Evolutionary conservation across 2,329 filamentous ascomycete species (phyloP).

Genomic region (Trichoderma sp.): DNA sequence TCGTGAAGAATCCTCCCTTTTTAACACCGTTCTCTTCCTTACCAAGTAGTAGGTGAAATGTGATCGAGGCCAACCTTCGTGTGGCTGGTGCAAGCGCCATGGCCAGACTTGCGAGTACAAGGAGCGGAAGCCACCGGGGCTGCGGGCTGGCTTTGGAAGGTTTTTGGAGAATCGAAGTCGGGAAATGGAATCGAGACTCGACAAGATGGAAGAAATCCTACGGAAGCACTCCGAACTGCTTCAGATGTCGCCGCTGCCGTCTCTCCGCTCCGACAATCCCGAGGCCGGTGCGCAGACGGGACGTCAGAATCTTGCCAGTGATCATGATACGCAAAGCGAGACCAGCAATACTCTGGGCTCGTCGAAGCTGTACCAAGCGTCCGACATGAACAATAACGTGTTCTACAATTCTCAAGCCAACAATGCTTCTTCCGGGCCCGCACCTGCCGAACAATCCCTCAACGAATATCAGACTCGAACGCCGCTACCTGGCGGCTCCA

Average conservation of each 20-base stretch:
- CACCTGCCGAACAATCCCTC: constrained; percentile 4
- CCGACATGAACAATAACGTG: constrained; percentile 58
- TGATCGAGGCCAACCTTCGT: constrained; percentile 73
- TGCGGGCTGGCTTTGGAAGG: constrained; percentile 69
- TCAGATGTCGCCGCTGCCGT: constrained; percentile 52
- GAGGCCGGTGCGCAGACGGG: constrained; percentile 52
- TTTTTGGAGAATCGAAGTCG: constrained; percentile 67
- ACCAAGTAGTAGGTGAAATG: constrained; percentile 63
- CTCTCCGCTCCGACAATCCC: constrained; percentile 39
- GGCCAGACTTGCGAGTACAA: constrained; percentile 67
- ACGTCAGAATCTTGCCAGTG: constrained; percentile 55
- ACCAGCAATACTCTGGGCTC: constrained; percentile 51
- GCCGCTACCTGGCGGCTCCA: constrained; percentile 4
- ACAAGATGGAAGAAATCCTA: constrained; percentile 68
- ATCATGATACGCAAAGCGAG: constrained; percentile 60
- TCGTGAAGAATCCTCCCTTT: neutral
- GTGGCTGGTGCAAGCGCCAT: constrained; percentile 69
- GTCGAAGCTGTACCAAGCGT: constrained; percentile 53
- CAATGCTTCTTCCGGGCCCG: neutral
- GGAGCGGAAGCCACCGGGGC: constrained; percentile 67
- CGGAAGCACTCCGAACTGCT: constrained; percentile 68
- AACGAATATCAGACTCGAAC: constrained; percentile 10
- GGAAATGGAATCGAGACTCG: constrained; percentile 44
- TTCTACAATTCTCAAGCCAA: constrained; percentile 37
- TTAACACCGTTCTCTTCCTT: constrained; percentile 25